Conservation (phyloP, 1,284 basidiomycete genomes). For the Trametes sp. region DNA sequence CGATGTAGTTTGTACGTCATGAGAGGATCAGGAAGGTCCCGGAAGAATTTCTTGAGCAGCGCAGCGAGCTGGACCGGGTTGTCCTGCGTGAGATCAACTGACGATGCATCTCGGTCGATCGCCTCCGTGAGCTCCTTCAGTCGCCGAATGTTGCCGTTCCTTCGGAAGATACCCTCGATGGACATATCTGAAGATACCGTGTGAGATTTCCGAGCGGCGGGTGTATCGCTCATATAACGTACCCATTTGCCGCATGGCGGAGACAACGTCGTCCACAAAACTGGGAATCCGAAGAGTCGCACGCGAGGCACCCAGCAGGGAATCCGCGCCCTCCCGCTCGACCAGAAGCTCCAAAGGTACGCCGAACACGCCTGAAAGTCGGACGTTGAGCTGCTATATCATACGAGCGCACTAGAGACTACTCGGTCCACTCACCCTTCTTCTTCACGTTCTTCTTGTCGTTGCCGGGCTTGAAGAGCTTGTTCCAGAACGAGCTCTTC, state of each 20-base stretch:
- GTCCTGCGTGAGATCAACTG: conserved; percentile 92
- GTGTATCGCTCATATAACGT: conserved; percentile 42
- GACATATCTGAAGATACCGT: conserved; percentile 82
- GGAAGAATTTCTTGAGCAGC: conserved; percentile 95
- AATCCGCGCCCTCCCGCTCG: conserved; percentile 96
- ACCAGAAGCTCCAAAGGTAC: conserved; percentile 94
- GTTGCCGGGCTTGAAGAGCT: conserved; percentile 90
- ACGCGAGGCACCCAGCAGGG: conserved; percentile 88
- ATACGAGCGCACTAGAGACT: conserved; percentile 1
- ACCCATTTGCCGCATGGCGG: conserved; percentile 99
- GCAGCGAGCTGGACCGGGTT: conserved; percentile 98
- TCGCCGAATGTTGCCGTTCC: conserved; percentile 97
- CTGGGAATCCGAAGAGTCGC: conserved; percentile 90
- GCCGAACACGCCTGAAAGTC: conserved; percentile 79
- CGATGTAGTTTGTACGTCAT: conserved; percentile 95
- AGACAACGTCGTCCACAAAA: conserved; percentile 97
- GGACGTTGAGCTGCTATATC: conserved; percentile 9
- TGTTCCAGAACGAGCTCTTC: conserved; percentile 97
- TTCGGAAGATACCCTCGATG: conserved; percentile 97
- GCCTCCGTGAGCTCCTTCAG: conserved; percentile 91
- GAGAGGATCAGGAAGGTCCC: conserved; percentile 95
- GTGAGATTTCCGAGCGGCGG: not conserved
- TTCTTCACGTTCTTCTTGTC: conserved; percentile 91
- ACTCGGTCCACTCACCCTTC: conserved; percentile 69
- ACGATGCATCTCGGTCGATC: conserved; percentile 90